These are phyloP conservation scores for Ceratobasidium sp. DNA, from an alignment of 1,284 basidiomycete species.

Conservation along the genomic window DNA sequence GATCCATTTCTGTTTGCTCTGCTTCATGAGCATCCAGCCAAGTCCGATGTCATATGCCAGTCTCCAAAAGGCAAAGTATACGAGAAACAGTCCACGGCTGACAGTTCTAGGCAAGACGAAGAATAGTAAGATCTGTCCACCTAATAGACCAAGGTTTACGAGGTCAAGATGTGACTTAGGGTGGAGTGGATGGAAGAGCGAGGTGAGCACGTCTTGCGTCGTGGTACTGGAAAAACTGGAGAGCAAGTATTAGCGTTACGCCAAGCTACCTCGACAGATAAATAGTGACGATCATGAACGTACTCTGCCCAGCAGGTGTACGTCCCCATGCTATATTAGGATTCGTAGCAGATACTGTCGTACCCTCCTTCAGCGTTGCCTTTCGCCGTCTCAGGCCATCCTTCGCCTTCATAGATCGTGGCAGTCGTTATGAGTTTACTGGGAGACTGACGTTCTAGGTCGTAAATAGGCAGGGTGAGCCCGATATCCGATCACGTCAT, in stretches of 20 bases:
- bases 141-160: conserved; percentile 85
- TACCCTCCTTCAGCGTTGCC: conserved; percentile 7
- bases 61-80: conserved; percentile 95
- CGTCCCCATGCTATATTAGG: conserved; percentile 36
- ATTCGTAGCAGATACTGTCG: background rate
- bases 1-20: conserved; percentile 95
- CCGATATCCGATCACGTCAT: conserved; percentile 17
- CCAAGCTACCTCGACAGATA: background rate
- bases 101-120: conserved; percentile 70
- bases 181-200: conserved; percentile 88
- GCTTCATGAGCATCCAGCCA: conserved; percentile 93
- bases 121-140: conserved; percentile 83
- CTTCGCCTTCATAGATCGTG: conserved; percentile 6
- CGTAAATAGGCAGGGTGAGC: conserved; percentile 17
- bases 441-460: background rate
- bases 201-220: conserved; percentile 94
- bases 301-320: conserved; percentile 29
- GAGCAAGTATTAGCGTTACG: conserved; percentile 1
- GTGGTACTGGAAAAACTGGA: conserved; percentile 94
- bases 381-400: conserved; percentile 26
- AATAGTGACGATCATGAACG: background rate
- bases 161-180: conserved; percentile 94
- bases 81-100: conserved; percentile 78
- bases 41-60: conserved; percentile 93
- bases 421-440: background rate